These are phyloP conservation scores for Talaromyces sp. DNA, from an alignment of 2,329 filamentous ascomycete species.

Conservation along the genomic window DNA sequence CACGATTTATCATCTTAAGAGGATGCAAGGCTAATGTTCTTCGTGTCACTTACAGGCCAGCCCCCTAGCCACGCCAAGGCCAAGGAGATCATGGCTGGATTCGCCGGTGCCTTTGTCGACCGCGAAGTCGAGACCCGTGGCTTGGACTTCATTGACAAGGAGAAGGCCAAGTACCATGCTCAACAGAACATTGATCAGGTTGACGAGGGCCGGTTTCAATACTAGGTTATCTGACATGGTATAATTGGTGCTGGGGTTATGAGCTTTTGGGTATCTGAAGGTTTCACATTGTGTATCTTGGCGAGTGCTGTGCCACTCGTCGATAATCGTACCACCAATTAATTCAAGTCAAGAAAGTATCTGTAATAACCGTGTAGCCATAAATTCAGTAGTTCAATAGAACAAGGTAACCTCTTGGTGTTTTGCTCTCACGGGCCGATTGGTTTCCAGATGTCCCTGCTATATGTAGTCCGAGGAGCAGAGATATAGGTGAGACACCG, in stretches of 20 bases:
- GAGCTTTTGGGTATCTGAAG: not conserved
- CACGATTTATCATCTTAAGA: too few species aligned
- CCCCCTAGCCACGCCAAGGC: constrained; percentile 65
- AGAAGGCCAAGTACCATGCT: constrained; percentile 57
- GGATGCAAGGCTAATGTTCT: not conserved
- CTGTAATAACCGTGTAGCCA: not conserved
- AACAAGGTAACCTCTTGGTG: too few species aligned
- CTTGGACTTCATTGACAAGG: constrained; percentile 53
- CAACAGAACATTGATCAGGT: constrained; percentile 36
- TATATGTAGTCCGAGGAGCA: not conserved
- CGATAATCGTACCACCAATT: not conserved
- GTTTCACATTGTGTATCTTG: not conserved
- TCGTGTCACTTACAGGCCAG: constrained; percentile 49
- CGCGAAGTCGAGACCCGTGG: constrained; percentile 66
- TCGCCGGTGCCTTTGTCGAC: constrained; percentile 74
- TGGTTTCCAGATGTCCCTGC: too few species aligned
- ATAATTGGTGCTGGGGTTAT: not conserved
- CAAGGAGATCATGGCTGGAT: constrained; percentile 69
- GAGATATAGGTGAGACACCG: not conserved
- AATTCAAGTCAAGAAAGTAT: not conserved
- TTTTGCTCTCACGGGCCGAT: too few species aligned
- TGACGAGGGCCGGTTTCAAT: not conserved
- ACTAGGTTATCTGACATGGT: not conserved
- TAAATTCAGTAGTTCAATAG: too few species aligned
- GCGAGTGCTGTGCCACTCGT: not conserved